Base-by-base conservation (phyloP, 2,329 filamentous ascomycete species). In the Fonsecaea erecta region DNA sequence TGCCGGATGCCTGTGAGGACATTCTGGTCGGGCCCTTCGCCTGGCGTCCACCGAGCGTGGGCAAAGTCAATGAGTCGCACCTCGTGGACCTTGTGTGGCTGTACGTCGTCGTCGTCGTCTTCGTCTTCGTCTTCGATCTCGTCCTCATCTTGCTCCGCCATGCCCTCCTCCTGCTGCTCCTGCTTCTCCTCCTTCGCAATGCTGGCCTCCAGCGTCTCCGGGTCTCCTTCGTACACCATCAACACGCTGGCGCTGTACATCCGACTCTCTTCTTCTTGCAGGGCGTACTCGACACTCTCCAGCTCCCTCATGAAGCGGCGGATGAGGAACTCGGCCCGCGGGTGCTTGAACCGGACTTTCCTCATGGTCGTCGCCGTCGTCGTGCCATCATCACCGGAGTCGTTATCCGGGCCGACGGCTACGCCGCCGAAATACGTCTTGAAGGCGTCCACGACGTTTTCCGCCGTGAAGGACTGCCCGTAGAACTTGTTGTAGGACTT, bases 1-100 rank as follows among this genome's bases (percentile, higher is more conserved):
- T 85, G 94, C 74, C 88, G 83, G 67, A 97, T 86, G 0, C 93
- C 93, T 37, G 81, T 81, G 34, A 97, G 81, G 14, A 85, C 81
- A 74, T 98, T 98, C 78, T 96, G 89, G 75, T 99, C 95, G 0
- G 90, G 89, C 0, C 94, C 94, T 72, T 90, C 79, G 0, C 92
- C 92, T 0, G 91, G 90, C 1, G 87, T 90, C 88, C 90, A 98
- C 56, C 83, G 80, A 11, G 95, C 95, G 77, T 99, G 95, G 1
- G 95, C 95, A 83, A 99, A 99, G 77, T 99, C 95, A 72, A 99
- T 99, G 68, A 99, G 83, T 75, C 94, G 95, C 56, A 97, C 83
- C 12, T 87, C 85, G 73, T 90, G 92, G 51, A 96, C 86, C 72
- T 88, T 88, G 0, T 90, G 90, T 11, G 76, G 74, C 66, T 79